Percentiles rank a stretch among this genome's conserved stretches.
phyloP scores from a whole-genome alignment of 352 stramenopile genomes.

The Blastocystis sp. region DNA sequence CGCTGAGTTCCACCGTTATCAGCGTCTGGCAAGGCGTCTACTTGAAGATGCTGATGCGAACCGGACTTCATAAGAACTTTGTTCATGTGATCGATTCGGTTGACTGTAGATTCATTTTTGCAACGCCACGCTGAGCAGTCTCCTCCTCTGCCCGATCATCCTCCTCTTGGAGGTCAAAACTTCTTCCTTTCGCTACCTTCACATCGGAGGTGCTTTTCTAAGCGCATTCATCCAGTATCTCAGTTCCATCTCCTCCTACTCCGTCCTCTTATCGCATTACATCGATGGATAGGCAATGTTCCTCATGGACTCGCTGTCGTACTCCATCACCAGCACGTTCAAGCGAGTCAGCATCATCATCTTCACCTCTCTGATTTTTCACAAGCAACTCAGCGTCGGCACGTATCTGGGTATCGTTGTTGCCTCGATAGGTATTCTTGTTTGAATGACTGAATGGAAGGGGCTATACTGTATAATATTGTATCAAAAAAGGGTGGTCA shows the following conservation, averaged over 20 bases:
- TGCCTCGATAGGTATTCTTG: not conserved
- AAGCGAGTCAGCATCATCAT: slow-evolving; percentile 42
- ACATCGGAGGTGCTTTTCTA: not conserved
- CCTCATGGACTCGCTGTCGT: slow-evolving; percentile 5
- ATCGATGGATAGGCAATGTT: slow-evolving; percentile 22
- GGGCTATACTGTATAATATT: not conserved
- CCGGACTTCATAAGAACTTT: slow-evolving; percentile 37
- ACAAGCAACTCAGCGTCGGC: not conserved
- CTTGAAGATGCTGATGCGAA: slow-evolving; percentile 55
- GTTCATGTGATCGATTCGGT: not conserved
- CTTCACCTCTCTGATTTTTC: not conserved
- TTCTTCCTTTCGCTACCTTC: not conserved
- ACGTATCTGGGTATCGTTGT: not conserved
- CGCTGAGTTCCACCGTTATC: slow-evolving; percentile 19
- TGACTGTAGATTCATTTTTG: slow-evolving; percentile 39
- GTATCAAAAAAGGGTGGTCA: not conserved
- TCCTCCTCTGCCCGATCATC: slow-evolving; percentile 6
- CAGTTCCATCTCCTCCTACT: slow-evolving; percentile 35
- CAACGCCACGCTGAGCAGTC: not conserved
- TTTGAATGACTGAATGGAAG: not conserved
- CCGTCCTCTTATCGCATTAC: not conserved
- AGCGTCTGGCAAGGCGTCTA: slow-evolving; percentile 47
- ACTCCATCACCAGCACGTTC: slow-evolving; percentile 48
- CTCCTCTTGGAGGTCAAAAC: not conserved
- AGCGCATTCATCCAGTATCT: slow-evolving; percentile 35